A percentile compares a stretch with the other conserved stretches of the same genome.
Evolutionary conservation across 768 basidiomycete genomes (phyloP).

Genomic region (Mrakia blollopis): DNA sequence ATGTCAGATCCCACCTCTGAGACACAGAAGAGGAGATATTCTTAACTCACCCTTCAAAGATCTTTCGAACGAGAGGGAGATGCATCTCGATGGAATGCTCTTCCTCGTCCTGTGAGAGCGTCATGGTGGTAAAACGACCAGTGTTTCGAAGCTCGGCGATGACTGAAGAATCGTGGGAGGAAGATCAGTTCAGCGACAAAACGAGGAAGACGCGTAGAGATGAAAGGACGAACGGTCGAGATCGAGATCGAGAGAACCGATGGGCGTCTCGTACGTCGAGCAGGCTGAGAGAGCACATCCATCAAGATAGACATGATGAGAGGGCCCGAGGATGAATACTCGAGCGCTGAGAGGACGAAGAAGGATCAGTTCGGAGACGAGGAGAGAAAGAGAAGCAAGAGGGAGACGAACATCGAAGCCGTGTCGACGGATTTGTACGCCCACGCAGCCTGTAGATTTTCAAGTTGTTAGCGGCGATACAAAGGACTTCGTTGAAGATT

Average conservation of each 20-base stretch:
- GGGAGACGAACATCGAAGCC: conserved; percentile 65
- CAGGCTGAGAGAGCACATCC: conserved; percentile 84
- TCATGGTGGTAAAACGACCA: conserved; percentile 66
- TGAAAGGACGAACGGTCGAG: conserved; percentile 7
- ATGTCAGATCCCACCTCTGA: too few species aligned
- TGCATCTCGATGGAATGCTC: conserved; percentile 99
- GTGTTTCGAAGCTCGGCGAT: conserved; percentile 62
- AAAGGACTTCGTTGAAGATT: not conserved
- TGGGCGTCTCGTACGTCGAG: conserved; percentile 70
- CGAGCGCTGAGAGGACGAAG: conserved; percentile 58
- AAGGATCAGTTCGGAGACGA: not conserved
- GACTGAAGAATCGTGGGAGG: conserved; percentile 48
- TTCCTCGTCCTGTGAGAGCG: conserved; percentile 67
- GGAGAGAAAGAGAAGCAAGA: not conserved
- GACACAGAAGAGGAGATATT: too few species aligned
- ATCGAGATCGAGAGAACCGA: conserved; percentile 47
- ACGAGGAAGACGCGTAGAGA: conserved; percentile 8
- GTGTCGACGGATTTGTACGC: conserved; percentile 87
- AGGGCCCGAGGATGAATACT: conserved; percentile 91
- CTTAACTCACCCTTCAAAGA: conserved; percentile 69
- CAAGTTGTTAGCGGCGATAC: not conserved
- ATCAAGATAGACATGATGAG: conserved; percentile 82
- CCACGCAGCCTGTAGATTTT: conserved; percentile 64
- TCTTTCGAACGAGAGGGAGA: conserved; percentile 73
- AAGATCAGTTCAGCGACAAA: not conserved